phyloP scores from a whole-genome alignment of 805 yeast genomes.

The Ogataea sp. region DNA sequence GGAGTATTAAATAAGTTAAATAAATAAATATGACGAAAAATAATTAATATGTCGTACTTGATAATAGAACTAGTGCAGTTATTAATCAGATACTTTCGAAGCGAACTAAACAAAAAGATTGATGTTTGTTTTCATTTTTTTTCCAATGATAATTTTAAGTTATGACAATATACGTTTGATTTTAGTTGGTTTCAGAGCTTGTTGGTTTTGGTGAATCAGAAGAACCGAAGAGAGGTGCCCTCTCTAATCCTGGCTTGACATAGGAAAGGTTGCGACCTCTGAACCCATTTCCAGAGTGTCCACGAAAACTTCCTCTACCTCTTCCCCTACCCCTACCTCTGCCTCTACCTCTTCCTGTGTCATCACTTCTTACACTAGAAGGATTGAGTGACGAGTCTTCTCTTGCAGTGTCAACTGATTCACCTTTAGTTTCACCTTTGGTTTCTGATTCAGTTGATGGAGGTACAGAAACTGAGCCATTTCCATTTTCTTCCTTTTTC shows the following conservation, averaged over 20 bases:
- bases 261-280: slow-evolving; percentile 3
- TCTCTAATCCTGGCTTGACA: slow-evolving; percentile 17
- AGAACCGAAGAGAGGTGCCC: background rate
- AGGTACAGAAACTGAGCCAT: no score
- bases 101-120: no score
- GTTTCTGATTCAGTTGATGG: no score
- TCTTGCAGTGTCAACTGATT: background rate
- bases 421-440: background rate
- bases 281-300: background rate
- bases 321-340: slow-evolving; percentile 6
- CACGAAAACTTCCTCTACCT: background rate
- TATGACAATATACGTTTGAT: no score
- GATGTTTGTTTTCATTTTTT: no score
- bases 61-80: no score
- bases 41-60: no score
- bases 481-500: background rate
- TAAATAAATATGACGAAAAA: no score
- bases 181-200: no score
- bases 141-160: no score
- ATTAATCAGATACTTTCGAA: no score
- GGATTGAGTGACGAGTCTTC: background rate
- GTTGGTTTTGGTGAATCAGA: background rate
- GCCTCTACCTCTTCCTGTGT: slow-evolving; percentile 8
- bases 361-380: slow-evolving; percentile 2
- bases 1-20: no score